Evolutionary conservation across 169 alveolate species (phyloP).

Genomic region (Eimeria sp.): DNA sequence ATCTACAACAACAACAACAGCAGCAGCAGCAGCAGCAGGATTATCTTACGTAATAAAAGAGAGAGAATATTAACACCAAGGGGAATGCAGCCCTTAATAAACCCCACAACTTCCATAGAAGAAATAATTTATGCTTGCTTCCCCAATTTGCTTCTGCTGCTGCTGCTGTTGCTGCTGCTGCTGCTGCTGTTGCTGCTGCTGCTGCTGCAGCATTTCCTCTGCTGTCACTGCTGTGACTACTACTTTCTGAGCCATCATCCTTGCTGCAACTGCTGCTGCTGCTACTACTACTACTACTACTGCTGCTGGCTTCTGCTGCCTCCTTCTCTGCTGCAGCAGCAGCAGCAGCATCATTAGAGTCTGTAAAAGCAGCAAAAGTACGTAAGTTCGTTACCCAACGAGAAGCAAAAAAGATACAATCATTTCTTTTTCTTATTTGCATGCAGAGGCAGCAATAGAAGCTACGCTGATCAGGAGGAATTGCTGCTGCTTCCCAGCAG

Average conservation of each 20-base stretch:
- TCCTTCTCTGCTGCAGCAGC: conserved; percentile 18
- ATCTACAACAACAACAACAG: neutral
- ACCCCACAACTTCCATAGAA: neutral
- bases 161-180: neutral
- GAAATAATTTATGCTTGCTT: neutral
- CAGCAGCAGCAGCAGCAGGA: conserved; percentile 17
- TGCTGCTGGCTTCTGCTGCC: neutral
- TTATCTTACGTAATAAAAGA: neutral
- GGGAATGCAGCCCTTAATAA: conserved; percentile 8
- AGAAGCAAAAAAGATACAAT: conserved; percentile 23
- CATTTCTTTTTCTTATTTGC: neutral
- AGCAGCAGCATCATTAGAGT: conserved; percentile 47
- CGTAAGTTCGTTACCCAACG: conserved; percentile 17
- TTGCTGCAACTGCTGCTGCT: neutral
- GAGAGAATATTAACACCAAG: neutral
- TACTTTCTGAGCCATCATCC: neutral
- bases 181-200: neutral
- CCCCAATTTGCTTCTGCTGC: neutral
- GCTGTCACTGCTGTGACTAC: neutral
- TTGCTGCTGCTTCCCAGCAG: conserved; percentile 50
- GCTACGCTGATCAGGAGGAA: conserved; percentile 32
- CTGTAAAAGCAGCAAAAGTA: conserved; percentile 49
- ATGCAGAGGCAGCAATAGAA: conserved; percentile 64
- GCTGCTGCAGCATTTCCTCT: neutral
- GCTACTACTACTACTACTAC: neutral